phyloP scores from a whole-genome alignment of 768 basidiomycete genomes.

The Flagelloscypha sp. region DNA sequence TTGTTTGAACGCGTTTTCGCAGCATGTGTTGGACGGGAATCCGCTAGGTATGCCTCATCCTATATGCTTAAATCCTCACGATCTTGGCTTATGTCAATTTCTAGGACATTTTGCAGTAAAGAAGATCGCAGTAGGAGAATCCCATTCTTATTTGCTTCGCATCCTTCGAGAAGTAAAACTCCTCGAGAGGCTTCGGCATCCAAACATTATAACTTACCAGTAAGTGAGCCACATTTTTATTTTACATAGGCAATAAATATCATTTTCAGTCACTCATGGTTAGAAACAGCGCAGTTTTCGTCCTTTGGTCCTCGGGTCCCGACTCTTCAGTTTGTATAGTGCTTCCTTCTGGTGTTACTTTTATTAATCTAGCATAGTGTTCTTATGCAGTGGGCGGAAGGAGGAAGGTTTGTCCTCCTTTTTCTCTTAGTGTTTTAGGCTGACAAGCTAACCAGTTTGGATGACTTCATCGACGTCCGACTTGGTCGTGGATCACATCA shows the following conservation, averaged over 20 bases:
- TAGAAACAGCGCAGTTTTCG: constrained; percentile 81
- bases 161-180: constrained; percentile 72
- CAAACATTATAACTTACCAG: constrained; percentile 93
- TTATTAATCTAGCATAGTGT: constrained; percentile 51
- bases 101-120: constrained; percentile 87
- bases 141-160: constrained; percentile 74
- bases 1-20: background rate
- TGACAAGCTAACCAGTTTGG: constrained; percentile 37
- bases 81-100: constrained; percentile 3
- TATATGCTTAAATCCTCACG: constrained; percentile 3
- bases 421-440: constrained; percentile 1
- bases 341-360: too few species aligned
- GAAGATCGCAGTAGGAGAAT: constrained; percentile 92
- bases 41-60: constrained; percentile 48
- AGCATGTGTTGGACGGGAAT: constrained; percentile 87
- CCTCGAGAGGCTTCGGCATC: constrained; percentile 79
- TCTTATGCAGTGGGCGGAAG: constrained; percentile 92
- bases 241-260: too few species aligned
- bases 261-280: constrained; percentile 75
- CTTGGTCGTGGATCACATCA: constrained; percentile 53
- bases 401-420: constrained; percentile 43
- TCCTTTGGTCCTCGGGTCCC: constrained; percentile 84
- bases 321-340: constrained; percentile 82
- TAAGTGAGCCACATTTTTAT: constrained; percentile 15
- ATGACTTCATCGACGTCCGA: constrained; percentile 79